phyloP scores from a whole-genome alignment of 257 asterid species.

The Solanum clarkiae region DNA sequence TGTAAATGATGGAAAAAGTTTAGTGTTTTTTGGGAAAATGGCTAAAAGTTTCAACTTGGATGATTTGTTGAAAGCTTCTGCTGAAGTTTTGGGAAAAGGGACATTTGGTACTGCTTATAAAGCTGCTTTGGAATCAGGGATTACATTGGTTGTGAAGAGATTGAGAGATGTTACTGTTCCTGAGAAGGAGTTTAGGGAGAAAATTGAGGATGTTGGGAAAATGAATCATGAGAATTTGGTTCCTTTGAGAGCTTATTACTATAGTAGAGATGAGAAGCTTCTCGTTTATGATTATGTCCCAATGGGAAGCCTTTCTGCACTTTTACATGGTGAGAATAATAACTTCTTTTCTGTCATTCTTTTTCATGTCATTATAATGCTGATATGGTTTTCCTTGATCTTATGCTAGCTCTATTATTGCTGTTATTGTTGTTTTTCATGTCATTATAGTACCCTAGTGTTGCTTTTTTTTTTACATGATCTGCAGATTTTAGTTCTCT shows the following conservation, averaged over 20 bases:
- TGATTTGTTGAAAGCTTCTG: slow-evolving; percentile 82
- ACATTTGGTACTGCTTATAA: slow-evolving; percentile 84
- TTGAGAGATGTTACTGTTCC: slow-evolving; percentile 54
- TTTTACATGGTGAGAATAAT: slow-evolving; percentile 61
- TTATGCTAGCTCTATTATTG: too few relatives aligned
- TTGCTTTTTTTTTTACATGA: neutral
- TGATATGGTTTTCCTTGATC: neutral
- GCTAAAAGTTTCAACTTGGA: slow-evolving; percentile 55
- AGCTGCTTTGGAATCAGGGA: slow-evolving; percentile 59
- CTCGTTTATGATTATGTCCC: slow-evolving; percentile 84
- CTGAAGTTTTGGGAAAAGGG: slow-evolving; percentile 96
- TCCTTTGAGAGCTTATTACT: slow-evolving; percentile 73
- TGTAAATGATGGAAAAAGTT: slow-evolving; percentile 26
- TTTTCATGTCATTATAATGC: neutral
- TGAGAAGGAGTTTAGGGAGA: slow-evolving; percentile 71
- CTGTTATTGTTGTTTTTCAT: neutral
- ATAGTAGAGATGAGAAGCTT: slow-evolving; percentile 59
- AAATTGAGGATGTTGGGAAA: slow-evolving; percentile 72
- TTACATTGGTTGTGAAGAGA: slow-evolving; percentile 78
- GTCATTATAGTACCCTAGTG: neutral
- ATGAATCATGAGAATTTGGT: slow-evolving; percentile 65
- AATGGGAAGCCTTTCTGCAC: slow-evolving; percentile 88
- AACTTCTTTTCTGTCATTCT: neutral
- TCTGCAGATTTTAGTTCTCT: neutral
- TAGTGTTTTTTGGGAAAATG: slow-evolving; percentile 43